These are phyloP conservation scores for Dioszegia hungarica DNA, from an alignment of 768 basidiomycete genomes.

Conservation along the genomic window DNA sequence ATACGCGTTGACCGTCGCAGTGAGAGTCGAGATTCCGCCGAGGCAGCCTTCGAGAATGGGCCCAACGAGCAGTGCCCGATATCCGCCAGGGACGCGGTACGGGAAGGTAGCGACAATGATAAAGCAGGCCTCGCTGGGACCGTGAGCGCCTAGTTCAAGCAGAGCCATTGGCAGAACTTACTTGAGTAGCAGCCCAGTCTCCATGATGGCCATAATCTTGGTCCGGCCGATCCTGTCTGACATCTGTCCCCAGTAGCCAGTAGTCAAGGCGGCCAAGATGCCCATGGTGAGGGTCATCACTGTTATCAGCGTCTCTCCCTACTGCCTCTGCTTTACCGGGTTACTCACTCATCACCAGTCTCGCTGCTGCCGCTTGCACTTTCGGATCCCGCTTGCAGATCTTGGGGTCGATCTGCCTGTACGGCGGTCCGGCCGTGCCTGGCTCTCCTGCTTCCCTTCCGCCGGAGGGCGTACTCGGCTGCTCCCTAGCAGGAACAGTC, in stretches of 20 bases:
- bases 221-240: conserved; percentile 74
- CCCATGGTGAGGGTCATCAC: conserved; percentile 75
- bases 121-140: conserved; percentile 74
- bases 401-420: conserved; percentile 41
- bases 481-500: no score
- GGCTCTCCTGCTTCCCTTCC: neutral
- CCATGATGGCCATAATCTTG: conserved; percentile 62
- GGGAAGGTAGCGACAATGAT: conserved; percentile 70
- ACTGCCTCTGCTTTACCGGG: neutral
- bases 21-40: conserved; percentile 69
- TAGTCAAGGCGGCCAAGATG: conserved; percentile 70
- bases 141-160: no score
- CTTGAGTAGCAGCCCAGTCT: conserved; percentile 70
- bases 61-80: conserved; percentile 68
- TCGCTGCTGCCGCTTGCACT: conserved; percentile 44
- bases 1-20: conserved; percentile 60
- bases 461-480: no score
- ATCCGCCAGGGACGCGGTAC: conserved; percentile 57
- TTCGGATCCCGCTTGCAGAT: conserved; percentile 45
- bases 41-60: conserved; percentile 74
- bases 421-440: conserved; percentile 16
- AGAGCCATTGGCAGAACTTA: conserved; percentile 46
- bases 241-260: conserved; percentile 79
- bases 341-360: conserved; percentile 43
- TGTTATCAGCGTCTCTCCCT: conserved; percentile 36